These are phyloP conservation scores for Camptophora hylomeconis DNA, from an alignment of 2,329 filamentous ascomycete species.

Conservation along the genomic window DNA sequence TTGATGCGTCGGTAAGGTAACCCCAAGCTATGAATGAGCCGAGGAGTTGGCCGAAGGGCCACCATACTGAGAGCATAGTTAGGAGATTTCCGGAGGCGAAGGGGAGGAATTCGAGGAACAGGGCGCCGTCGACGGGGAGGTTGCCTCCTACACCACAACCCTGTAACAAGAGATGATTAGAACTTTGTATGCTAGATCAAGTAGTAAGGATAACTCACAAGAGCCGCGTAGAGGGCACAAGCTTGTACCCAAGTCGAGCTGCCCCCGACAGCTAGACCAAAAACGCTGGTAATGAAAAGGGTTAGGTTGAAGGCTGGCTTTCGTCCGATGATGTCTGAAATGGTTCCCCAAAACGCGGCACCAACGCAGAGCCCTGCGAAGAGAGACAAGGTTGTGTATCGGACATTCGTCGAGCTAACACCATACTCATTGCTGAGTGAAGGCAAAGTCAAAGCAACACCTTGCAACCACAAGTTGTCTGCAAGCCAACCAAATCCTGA, in stretches of 20 bases:
- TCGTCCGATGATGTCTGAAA: constrained; percentile 50
- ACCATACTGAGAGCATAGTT: constrained; percentile 73
- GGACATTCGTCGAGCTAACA: constrained; percentile 49
- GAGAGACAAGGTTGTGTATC: constrained; percentile 67
- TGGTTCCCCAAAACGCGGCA: constrained; percentile 53
- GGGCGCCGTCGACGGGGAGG: constrained; percentile 35
- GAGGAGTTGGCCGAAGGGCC: constrained; percentile 70
- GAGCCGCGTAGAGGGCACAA: constrained; percentile 9
- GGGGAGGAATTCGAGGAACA: constrained; percentile 74
- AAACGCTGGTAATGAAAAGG: constrained; percentile 47
- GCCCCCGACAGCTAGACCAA: constrained; percentile 51
- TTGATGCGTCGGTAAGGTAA: constrained; percentile 53
- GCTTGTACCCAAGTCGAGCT: constrained; percentile 40
- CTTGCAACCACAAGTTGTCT: constrained; percentile 6
- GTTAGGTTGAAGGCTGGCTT: constrained; percentile 56
- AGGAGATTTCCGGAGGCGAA: constrained; percentile 57
- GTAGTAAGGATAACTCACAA: constrained; percentile 64
- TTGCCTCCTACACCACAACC: constrained; percentile 11
- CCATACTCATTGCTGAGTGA: constrained; percentile 10
- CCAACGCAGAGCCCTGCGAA: constrained; percentile 58
- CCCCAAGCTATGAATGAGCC: constrained; percentile 52
- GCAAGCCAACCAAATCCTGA: too few relatives aligned
- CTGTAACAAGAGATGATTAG: too few relatives aligned
- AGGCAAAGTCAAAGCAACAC: constrained; percentile 8
- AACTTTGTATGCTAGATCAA: too few relatives aligned